Conservation (phyloP, 2,329 filamentous ascomycete species). For the Aspergillus tamarii region DNA sequence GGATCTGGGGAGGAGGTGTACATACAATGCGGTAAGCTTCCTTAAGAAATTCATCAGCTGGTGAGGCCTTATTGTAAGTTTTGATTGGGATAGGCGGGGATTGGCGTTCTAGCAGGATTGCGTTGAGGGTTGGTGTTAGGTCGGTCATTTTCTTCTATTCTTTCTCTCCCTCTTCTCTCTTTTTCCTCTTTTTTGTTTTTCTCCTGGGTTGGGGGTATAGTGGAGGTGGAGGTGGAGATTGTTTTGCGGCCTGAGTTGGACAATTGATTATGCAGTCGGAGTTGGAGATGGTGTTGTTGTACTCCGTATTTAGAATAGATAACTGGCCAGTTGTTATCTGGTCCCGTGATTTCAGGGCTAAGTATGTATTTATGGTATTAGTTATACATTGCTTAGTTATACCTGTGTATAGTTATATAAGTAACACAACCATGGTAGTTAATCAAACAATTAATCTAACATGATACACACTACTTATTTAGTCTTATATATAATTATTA, state of each 20-base stretch:
- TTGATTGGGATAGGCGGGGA: constrained; percentile 35
- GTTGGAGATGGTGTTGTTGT: background rate
- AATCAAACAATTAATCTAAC: too few relatives aligned
- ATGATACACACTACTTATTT: too few relatives aligned
- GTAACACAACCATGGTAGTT: too few relatives aligned
- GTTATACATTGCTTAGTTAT: too few relatives aligned
- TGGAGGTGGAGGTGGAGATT: too few relatives aligned
- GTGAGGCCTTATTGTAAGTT: background rate
- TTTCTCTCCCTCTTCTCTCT: background rate
- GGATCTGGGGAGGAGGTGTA: constrained; percentile 12
- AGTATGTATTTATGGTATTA: too few relatives aligned
- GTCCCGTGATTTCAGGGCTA: background rate
- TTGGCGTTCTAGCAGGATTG: constrained; percentile 33
- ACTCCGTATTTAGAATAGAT: background rate
- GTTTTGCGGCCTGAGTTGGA: background rate
- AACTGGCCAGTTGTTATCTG: background rate
- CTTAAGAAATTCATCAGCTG: constrained; percentile 81
- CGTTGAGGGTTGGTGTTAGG: constrained; percentile 41
- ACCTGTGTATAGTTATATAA: too few relatives aligned
- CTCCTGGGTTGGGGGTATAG: background rate
- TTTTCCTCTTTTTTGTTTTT: background rate
- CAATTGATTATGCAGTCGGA: background rate
- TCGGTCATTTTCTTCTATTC: constrained; percentile 37
- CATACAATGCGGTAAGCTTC: constrained; percentile 88
- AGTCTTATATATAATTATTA: too few relatives aligned